These are phyloP conservation scores for Arthroderma uncinatum DNA, from an alignment of 2,329 filamentous ascomycete genomes.

Conservation along the genomic window DNA sequence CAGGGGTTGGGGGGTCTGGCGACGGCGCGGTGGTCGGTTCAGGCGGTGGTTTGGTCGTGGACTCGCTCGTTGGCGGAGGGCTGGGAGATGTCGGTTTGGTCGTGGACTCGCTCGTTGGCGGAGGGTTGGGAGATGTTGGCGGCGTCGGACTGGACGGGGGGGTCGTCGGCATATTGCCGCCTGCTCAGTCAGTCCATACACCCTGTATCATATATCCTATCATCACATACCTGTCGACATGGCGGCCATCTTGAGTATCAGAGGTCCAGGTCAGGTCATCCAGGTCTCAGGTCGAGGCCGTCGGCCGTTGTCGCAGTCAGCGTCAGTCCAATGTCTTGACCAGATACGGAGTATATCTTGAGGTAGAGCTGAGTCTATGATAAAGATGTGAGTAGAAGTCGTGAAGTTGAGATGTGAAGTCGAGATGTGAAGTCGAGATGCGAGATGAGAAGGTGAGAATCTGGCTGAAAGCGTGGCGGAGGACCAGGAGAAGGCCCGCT, in stretches of 20 bases:
- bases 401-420: background rate
- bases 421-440: background rate
- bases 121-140: background rate
- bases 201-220: background rate
- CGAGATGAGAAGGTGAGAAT: background rate
- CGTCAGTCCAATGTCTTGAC: too few species aligned
- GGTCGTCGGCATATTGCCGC: background rate
- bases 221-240: background rate
- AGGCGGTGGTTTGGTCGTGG: background rate
- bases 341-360: too few species aligned
- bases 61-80: background rate
- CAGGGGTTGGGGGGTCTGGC: conserved; percentile 5
- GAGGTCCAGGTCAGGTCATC: background rate
- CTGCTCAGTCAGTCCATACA: background rate
- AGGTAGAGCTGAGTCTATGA: too few species aligned
- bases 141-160: background rate
- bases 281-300: too few species aligned
- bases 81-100: background rate
- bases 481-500: background rate
- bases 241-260: background rate
- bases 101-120: background rate
- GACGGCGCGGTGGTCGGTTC: conserved; percentile 7
- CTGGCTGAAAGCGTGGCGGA: background rate
- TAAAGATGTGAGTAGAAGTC: too few species aligned
- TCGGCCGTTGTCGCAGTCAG: background rate